These are phyloP conservation scores for Candida saitoana DNA, from an alignment of 805 yeast genomes.

Conservation along the genomic window DNA sequence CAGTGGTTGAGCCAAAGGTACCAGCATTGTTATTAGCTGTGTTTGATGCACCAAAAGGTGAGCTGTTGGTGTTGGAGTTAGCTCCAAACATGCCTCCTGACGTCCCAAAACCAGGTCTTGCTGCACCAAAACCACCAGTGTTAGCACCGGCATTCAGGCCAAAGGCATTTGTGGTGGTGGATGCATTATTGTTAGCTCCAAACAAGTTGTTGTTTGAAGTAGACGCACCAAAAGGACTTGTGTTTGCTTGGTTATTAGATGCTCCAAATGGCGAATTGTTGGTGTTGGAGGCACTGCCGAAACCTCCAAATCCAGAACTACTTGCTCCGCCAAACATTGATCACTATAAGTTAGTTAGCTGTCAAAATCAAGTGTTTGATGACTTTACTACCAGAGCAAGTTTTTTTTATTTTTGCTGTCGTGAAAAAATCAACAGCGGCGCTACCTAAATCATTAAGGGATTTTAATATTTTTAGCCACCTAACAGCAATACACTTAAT, in stretches of 20 bases:
- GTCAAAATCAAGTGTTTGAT: background rate
- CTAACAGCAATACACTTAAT: no score
- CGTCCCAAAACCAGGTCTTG: conserved; percentile 10
- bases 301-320: conserved; percentile 13
- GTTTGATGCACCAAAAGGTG: conserved; percentile 22
- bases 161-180: conserved; percentile 19
- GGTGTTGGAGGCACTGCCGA: conserved; percentile 16
- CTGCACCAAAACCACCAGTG: conserved; percentile 11
- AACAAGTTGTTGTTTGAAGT: conserved; percentile 17
- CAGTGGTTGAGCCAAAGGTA: conserved; percentile 20
- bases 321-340: conserved; percentile 54
- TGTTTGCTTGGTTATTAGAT: conserved; percentile 14
- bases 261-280: conserved; percentile 36
- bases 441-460: background rate
- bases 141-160: conserved; percentile 11
- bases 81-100: conserved; percentile 8
- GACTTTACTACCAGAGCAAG: background rate
- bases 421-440: conserved; percentile 1
- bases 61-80: conserved; percentile 7
- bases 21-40: conserved; percentile 17
- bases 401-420: background rate
- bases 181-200: conserved; percentile 15
- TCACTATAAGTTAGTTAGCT: conserved; percentile 21
- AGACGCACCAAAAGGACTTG: conserved; percentile 20
- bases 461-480: no score